phyloP scores from a whole-genome alignment of 768 basidiomycete species.

The Tulasnella calospora region DNA sequence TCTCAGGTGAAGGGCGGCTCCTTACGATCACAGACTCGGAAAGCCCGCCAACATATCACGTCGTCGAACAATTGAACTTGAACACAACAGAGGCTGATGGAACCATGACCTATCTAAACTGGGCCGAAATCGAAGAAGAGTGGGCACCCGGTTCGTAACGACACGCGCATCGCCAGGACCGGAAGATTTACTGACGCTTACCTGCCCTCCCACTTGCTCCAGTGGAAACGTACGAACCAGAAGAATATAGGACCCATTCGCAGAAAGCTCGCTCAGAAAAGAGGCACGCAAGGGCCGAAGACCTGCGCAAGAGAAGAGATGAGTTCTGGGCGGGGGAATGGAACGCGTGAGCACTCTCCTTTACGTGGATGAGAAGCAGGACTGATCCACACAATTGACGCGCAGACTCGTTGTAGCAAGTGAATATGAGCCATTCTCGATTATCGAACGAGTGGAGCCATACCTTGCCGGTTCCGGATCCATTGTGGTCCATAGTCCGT shows the following conservation, averaged over 20 bases:
- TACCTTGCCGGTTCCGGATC: constrained; percentile 82
- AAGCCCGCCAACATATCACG: constrained; percentile 86
- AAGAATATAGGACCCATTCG: constrained; percentile 30
- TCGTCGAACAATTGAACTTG: constrained; percentile 84
- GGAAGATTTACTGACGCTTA: neutral
- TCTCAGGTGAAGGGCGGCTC: constrained; percentile 68
- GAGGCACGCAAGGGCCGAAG: constrained; percentile 64
- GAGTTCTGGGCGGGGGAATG: constrained; percentile 85
- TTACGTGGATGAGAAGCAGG: neutral
- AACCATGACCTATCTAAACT: constrained; percentile 70
- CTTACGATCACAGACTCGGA: constrained; percentile 84
- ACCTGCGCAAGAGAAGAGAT: constrained; percentile 58
- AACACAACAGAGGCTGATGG: constrained; percentile 48
- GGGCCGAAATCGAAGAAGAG: constrained; percentile 79
- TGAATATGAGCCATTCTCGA: constrained; percentile 78
- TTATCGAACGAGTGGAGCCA: constrained; percentile 65
- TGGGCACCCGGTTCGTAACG: constrained; percentile 56
- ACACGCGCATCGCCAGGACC: neutral
- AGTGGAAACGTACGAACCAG: constrained; percentile 7
- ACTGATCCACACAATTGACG: neutral
- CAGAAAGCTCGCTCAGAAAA: constrained; percentile 69
- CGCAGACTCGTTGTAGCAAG: constrained; percentile 71
- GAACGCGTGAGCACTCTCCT: constrained; percentile 58
- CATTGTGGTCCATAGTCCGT: constrained; percentile 81
- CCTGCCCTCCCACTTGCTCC: neutral